Base-by-base conservation (phyloP, 192 early-diverging fungal genomes). In the Haplosporangium gracile region DNA sequence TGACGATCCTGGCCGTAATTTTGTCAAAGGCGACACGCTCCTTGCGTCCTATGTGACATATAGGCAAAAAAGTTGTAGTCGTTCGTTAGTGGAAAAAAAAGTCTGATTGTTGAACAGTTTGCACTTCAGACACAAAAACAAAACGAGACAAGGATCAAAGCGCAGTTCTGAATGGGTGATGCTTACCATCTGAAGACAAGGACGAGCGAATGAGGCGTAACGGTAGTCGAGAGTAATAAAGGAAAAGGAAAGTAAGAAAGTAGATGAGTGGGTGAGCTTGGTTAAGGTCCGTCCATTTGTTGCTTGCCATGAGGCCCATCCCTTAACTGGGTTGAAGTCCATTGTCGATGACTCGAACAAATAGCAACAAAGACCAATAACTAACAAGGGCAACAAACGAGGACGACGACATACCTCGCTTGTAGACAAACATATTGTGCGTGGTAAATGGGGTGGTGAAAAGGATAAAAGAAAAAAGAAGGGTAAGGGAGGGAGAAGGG, bases 11-110 rank as follows among this genome's bases (percentile, higher is more conserved):
- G 10, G 95, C 93, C 4, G 97, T 97, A 80, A 97, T 97, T 93
- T 99, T 99, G 93, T 99, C 97, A 82, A 99, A 99, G 84, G 97
- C 96, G 63, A 99, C 98, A 82, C 93, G 92, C 87, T 99, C 98
- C 81, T 93, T 94, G 82, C 96, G 91, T 70, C 97, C 97, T 86
- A 45, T 5, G 43, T 70, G 7, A 16, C 5, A 40, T 18, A 72
- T 18, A 63, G 34, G 42, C 22, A 72, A 55, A 70, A 49, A 49
- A 10, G 40, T 16, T 36, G 47, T 11, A 6, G 51, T 6, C 29
- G 51, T 18, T 57, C 2, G 72, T 20, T 36, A 60, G 29, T 55
- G 16, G 53, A 29, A 51, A 51, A 51, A 20, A 18, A 2, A 51
- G 16, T 18, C 20, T 51, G 49, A 51, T 51, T 51, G 49, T 2